Percentiles rank a stretch among this genome's conserved stretches.
These are phyloP conservation scores for Diaporthe batatas DNA, from an alignment of 2,329 filamentous ascomycete species.

Conservation along the genomic window DNA sequence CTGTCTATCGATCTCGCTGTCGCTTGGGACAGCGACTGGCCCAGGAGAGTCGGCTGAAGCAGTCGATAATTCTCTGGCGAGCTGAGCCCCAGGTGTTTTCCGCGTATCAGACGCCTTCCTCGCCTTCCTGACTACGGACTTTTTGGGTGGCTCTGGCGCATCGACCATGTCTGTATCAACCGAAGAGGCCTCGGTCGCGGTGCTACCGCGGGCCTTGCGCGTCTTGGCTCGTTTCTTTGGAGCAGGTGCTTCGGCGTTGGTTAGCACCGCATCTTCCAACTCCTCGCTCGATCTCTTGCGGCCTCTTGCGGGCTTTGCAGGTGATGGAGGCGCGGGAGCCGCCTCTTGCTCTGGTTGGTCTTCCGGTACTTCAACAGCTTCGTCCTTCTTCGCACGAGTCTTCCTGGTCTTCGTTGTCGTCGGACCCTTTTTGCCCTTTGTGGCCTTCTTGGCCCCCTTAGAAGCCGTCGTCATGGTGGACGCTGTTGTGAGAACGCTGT, in stretches of 20 bases:
- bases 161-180: slow-evolving; percentile 58
- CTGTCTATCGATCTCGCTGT: slow-evolving; percentile 76
- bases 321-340: slow-evolving; percentile 50
- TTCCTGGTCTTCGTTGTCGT: slow-evolving; percentile 61
- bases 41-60: slow-evolving; percentile 60
- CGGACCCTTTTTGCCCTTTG: slow-evolving; percentile 68
- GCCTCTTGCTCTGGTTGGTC: slow-evolving; percentile 50
- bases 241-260: slow-evolving; percentile 61
- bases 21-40: slow-evolving; percentile 62
- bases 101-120: slow-evolving; percentile 58
- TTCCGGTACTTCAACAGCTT: slow-evolving; percentile 61
- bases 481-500: slow-evolving; percentile 70
- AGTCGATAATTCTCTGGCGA: slow-evolving; percentile 51
- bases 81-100: slow-evolving; percentile 57
- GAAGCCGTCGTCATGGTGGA: slow-evolving; percentile 65
- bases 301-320: slow-evolving; percentile 61
- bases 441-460: slow-evolving; percentile 63
- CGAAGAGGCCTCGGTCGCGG: slow-evolving; percentile 56
- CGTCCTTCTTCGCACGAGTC: slow-evolving; percentile 66
- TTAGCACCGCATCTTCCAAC: slow-evolving; percentile 62
- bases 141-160: slow-evolving; percentile 49
- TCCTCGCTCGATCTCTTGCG: slow-evolving; percentile 75
- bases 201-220: slow-evolving; percentile 64
- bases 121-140: slow-evolving; percentile 54
- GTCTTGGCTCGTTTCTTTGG: slow-evolving; percentile 70